phyloP scores from a whole-genome alignment of 805 yeast species.

The Millerozyma miso region DNA sequence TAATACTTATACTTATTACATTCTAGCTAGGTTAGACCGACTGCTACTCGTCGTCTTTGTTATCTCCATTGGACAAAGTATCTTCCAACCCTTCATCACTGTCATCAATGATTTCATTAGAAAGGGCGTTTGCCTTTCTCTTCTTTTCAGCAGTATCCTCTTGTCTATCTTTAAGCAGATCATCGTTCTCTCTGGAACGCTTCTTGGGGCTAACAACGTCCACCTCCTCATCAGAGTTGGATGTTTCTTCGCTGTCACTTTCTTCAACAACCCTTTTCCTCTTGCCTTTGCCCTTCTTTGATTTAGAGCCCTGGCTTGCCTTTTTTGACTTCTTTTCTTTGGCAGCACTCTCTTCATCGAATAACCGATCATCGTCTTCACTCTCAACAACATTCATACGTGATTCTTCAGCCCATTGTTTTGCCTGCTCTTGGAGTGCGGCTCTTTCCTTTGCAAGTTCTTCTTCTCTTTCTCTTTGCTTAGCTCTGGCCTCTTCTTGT shows the following conservation, averaged over 20 bases:
- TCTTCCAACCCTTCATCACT: conserved; percentile 45
- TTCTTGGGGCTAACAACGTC: conserved; percentile 23
- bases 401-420: conserved; percentile 44
- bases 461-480: conserved; percentile 44
- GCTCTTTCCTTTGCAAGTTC: conserved; percentile 43
- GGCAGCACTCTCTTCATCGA: conserved; percentile 45
- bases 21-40: neutral
- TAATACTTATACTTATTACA: neutral
- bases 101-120: conserved; percentile 37
- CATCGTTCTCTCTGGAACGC: conserved; percentile 1
- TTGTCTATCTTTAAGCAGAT: conserved; percentile 5
- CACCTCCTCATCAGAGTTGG: conserved; percentile 14
- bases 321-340: conserved; percentile 19
- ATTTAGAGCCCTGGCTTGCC: conserved; percentile 25
- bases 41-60: neutral
- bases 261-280: conserved; percentile 33
- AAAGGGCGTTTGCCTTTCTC: conserved; percentile 26
- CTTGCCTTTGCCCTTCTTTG: conserved; percentile 19
- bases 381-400: conserved; percentile 33
- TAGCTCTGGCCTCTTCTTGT: conserved; percentile 39
- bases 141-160: conserved; percentile 11
- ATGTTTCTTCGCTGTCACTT: conserved; percentile 25
- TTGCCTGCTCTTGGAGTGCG: conserved; percentile 48
- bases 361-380: conserved; percentile 29
- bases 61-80: conserved; percentile 23